These are phyloP conservation scores for Fusarium sp. DNA, from an alignment of 2,329 filamentous ascomycete species.

Conservation along the genomic window DNA sequence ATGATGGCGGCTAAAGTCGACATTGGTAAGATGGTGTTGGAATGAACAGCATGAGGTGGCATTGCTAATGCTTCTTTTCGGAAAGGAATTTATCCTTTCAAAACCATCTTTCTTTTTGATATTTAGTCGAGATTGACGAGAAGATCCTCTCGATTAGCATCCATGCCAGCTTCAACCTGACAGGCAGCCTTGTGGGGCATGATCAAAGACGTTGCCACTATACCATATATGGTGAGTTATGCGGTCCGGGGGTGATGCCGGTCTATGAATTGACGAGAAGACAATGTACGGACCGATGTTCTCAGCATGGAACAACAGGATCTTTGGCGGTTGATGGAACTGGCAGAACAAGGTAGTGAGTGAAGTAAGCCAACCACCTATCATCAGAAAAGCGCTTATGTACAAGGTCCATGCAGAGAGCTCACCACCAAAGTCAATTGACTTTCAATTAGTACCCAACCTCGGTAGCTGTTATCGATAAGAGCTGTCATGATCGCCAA, in stretches of 20 bases:
- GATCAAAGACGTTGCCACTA: conserved; percentile 4
- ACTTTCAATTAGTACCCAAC: background rate
- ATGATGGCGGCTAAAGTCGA: background rate
- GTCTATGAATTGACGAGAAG: background rate
- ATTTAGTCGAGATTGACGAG: background rate
- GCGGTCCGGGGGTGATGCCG: conserved; percentile 15
- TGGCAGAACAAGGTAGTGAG: background rate
- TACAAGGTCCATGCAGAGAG: background rate
- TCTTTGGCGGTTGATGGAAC: background rate
- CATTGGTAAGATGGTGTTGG: background rate
- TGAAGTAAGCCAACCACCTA: background rate
- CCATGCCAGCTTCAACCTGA: background rate
- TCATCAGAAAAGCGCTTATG: background rate
- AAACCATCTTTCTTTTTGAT: background rate
- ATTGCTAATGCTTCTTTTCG: background rate
- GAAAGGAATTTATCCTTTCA: background rate
- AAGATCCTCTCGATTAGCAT: background rate
- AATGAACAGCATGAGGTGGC: background rate
- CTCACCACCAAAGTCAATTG: background rate
- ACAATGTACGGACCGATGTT: background rate
- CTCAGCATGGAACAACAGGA: background rate
- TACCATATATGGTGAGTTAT: conserved; percentile 2
- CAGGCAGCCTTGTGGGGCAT: conserved; percentile 3
- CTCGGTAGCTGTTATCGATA: conserved; percentile 22
- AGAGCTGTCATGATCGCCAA: conserved; percentile 24